Percentiles rank a stretch among this genome's conserved stretches.
Evolutionary conservation across 2,329 filamentous ascomycete genomes (phyloP).

Genomic region (Paracoccidioides brasiliensis): DNA sequence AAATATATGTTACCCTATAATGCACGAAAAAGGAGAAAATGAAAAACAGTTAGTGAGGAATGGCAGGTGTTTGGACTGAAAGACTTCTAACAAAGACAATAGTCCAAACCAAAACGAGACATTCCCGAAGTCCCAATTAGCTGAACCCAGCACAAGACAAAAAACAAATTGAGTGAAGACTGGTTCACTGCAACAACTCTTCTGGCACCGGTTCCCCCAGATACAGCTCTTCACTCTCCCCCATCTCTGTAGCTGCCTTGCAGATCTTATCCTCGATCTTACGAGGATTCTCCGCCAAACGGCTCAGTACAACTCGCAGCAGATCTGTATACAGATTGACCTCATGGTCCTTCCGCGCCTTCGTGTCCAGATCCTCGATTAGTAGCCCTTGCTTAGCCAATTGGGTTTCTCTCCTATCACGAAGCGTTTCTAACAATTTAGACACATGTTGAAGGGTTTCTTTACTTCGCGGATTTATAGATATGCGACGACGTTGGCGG

Average conservation of each 20-base stretch:
- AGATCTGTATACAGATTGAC: slow-evolving; percentile 32
- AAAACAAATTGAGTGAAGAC: background rate
- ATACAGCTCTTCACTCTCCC: slow-evolving; percentile 18
- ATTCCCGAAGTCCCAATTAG: background rate
- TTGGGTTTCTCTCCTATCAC: slow-evolving; percentile 23
- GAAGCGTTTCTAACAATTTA: slow-evolving; percentile 33
- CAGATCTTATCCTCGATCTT: slow-evolving; percentile 23
- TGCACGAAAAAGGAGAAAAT: background rate
- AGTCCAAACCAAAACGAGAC: background rate
- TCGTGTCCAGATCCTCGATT: slow-evolving; percentile 24
- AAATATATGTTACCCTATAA: background rate
- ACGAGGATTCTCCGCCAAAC: slow-evolving; percentile 17
- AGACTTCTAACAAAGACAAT: background rate
- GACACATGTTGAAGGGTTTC: slow-evolving; percentile 33
- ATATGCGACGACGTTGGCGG: slow-evolving; percentile 24
- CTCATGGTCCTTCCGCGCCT: slow-evolving; percentile 28
- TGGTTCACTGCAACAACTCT: background rate
- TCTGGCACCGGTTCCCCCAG: slow-evolving; percentile 14
- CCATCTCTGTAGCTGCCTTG: slow-evolving; percentile 27
- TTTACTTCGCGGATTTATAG: slow-evolving; percentile 29
- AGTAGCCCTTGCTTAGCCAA: slow-evolving; percentile 21
- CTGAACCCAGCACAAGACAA: background rate
- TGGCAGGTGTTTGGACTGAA: background rate
- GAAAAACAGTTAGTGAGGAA: background rate
- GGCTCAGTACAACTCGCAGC: slow-evolving; percentile 28